Conservation (phyloP, 768 basidiomycete species). For the Trametes gibbosa region DNA sequence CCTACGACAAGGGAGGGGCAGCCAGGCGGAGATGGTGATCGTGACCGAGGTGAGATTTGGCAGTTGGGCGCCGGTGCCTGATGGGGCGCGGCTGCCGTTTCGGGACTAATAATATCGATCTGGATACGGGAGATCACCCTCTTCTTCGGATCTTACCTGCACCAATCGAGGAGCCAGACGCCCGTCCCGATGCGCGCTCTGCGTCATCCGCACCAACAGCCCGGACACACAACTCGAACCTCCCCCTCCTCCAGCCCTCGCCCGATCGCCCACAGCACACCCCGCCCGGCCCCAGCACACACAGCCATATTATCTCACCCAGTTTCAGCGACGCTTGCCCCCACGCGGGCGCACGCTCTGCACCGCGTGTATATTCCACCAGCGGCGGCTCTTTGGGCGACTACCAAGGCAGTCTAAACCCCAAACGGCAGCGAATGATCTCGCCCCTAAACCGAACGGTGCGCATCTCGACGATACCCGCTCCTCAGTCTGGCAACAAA, state of each 20-base stretch:
- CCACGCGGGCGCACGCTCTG: no score
- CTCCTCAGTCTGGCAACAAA: background rate
- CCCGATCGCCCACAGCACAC: background rate
- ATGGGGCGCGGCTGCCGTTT: conserved; percentile 11
- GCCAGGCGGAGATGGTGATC: conserved; percentile 1
- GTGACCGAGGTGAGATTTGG: conserved; percentile 6
- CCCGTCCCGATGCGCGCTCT: conserved; percentile 8
- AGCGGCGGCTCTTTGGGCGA: conserved; percentile 2
- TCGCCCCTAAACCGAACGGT: conserved; percentile 10
- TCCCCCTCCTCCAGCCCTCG: background rate
- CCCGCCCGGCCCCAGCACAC: background rate
- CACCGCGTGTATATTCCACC: conserved; percentile 9
- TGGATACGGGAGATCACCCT: conserved; percentile 22
- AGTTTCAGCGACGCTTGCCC: no score
- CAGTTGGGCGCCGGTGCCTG: conserved; percentile 25
- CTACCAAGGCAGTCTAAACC: conserved; percentile 16
- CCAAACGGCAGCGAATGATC: conserved; percentile 11
- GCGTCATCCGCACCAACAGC: conserved; percentile 12
- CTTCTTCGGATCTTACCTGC: conserved; percentile 19
- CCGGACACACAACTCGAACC: conserved; percentile 4
- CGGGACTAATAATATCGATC: conserved; percentile 19
- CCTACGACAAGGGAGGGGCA: background rate
- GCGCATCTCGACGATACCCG: conserved; percentile 12
- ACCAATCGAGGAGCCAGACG: conserved; percentile 8
- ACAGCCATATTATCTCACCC: no score